phyloP scores from a whole-genome alignment of 352 stramenopile genomes.

The Blastocystis sp. region DNA sequence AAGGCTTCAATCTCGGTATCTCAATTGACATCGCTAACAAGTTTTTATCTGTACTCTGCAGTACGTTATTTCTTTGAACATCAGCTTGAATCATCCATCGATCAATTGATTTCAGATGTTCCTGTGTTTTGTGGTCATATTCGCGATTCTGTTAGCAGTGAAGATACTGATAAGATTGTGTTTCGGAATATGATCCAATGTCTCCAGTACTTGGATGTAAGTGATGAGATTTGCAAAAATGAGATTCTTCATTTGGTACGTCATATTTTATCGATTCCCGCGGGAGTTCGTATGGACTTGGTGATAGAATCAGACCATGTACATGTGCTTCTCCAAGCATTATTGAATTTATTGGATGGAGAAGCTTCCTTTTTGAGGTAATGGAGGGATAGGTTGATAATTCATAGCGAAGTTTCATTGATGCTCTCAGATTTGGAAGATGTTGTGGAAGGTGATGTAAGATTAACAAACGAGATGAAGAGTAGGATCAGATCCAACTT shows the following conservation, averaged over 20 bases:
- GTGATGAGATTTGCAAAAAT: neutral
- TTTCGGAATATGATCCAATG: neutral
- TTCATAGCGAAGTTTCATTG: slow-evolving; percentile 1
- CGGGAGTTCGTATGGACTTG: neutral
- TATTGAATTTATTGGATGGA: slow-evolving; percentile 37
- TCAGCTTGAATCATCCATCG: neutral
- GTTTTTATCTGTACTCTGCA: slow-evolving; percentile 32
- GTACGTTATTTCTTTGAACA: slow-evolving; percentile 51
- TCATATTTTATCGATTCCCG: neutral
- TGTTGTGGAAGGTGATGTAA: neutral
- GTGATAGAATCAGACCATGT: neutral
- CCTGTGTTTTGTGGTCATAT: slow-evolving; percentile 15
- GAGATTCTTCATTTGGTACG: slow-evolving; percentile 4
- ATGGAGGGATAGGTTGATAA: neutral
- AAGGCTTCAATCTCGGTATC: neutral
- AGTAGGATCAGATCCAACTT: neutral
- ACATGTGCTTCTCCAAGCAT: neutral
- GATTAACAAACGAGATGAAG: neutral
- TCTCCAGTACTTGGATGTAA: slow-evolving; percentile 40
- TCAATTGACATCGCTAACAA: neutral
- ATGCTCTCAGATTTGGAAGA: slow-evolving; percentile 33
- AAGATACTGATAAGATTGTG: neutral
- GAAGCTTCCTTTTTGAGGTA: slow-evolving; percentile 30
- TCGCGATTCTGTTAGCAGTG: neutral
- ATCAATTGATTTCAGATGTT: slow-evolving; percentile 38